Evolutionary conservation across 495 filamentous ascomycete species (phyloP).

Genomic region (Aspergillus ostianus): DNA sequence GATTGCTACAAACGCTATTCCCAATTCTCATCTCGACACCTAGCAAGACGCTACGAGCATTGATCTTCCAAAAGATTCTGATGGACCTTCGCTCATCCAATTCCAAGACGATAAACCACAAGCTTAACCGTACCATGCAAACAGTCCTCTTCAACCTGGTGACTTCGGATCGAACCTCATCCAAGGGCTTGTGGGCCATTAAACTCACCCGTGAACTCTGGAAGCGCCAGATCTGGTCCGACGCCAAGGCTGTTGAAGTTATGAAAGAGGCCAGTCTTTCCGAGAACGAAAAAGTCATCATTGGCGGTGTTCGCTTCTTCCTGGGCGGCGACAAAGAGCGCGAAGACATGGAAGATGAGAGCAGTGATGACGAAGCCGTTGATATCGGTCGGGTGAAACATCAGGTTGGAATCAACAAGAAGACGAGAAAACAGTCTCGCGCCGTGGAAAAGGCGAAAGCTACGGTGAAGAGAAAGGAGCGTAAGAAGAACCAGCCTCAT

Average conservation of each 20-base stretch:
- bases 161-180: conserved; percentile 74
- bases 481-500: conserved; percentile 82
- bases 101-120: conserved; percentile 81
- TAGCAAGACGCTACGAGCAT: conserved; percentile 78
- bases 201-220: conserved; percentile 85
- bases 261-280: conserved; percentile 88
- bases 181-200: conserved; percentile 91
- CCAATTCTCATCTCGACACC: conserved; percentile 84
- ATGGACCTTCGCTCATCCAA: conserved; percentile 86
- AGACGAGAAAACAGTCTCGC: conserved; percentile 81
- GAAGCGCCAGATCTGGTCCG: conserved; percentile 86
- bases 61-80: conserved; percentile 88
- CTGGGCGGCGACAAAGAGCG: conserved; percentile 91
- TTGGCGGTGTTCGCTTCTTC: conserved; percentile 89
- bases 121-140: conserved; percentile 87
- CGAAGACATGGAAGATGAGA: conserved; percentile 87
- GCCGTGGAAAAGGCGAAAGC: conserved; percentile 74
- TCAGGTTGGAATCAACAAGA: conserved; percentile 89
- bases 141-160: conserved; percentile 89
- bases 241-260: conserved; percentile 83
- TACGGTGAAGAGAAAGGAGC: conserved; percentile 76
- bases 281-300: conserved; percentile 84
- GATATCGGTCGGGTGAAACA: conserved; percentile 82
- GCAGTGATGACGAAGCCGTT: conserved; percentile 72
- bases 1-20: conserved; percentile 83